Base-by-base conservation (phyloP, 139 green algal species). In the Tetradesmus obliquus region DNA sequence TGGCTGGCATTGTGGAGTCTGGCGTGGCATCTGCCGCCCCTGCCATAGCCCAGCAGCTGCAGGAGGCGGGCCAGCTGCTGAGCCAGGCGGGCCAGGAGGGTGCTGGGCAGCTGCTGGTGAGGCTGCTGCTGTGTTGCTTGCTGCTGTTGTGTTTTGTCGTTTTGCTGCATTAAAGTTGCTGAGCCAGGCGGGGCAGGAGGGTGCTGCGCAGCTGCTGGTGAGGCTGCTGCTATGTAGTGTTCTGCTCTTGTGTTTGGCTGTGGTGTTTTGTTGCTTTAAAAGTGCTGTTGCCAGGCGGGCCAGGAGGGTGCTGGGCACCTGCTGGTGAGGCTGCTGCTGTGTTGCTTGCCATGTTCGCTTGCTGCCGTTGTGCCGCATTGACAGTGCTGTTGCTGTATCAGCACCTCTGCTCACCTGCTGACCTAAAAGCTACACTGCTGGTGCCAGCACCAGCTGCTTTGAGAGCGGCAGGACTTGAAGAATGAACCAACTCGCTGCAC, bases 51-150 rank as follows among this genome's bases (percentile, higher is more conserved):
- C 24, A 51, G 24, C 53, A 82, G 13, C 76, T 82, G 76, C 24
- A 82, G n/a, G 76, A 82, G n/a, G 76, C 76, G 4, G 76, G 24
- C n/a, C 76, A 82, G 76, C 76, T 82, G 76, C 76, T 82, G 76
- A 82, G 8, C 76, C 20, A 82, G 76, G 76, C 24, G 1, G 76
- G 76, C 1, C 24, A 82, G 76, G 76, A 82, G 53, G 32, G 2
- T 3, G 45, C 81, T n/a, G 81, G 32, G 12, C 81, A 86, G 81
- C 24, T 86, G 81, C 81, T 69, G 81, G 51, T 86, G 81, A 7
- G 15, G 15, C 5, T 83, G 3, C 3, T 72, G 17, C 3, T 72
- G 62, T 19, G 62, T 72, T 72, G 62, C 62, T 72, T 10, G 57
- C 57, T 72, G 62, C 10, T 10, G 4, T 3, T 19, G 17, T 72